Conservation (phyloP, 768 basidiomycete genomes). For the Asterophora parasitica region DNA sequence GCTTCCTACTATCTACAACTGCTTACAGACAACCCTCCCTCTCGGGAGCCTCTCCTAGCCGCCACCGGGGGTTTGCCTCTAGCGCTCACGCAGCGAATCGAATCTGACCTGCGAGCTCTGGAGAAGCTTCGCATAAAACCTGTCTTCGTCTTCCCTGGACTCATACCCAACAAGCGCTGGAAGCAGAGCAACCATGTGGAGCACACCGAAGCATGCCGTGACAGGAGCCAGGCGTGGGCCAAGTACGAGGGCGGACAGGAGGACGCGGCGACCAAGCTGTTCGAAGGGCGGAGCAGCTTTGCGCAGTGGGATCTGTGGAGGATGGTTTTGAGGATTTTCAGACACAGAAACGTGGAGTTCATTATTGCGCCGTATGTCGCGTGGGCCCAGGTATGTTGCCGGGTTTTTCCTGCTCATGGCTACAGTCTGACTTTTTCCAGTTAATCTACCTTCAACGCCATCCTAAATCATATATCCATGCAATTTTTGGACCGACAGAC, state of each 20-base stretch:
- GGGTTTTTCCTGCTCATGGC: background rate
- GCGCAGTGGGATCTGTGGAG: slow-evolving; percentile 93
- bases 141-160: slow-evolving; percentile 95
- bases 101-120: slow-evolving; percentile 84
- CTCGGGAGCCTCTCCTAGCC: slow-evolving; percentile 87
- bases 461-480: slow-evolving; percentile 89
- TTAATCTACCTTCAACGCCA: slow-evolving; percentile 94
- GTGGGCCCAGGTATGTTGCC: slow-evolving; percentile 80
- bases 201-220: slow-evolving; percentile 65
- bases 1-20: slow-evolving; percentile 83
- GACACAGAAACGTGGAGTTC: slow-evolving; percentile 93
- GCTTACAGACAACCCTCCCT: slow-evolving; percentile 68
- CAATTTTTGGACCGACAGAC: slow-evolving; percentile 89
- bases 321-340: slow-evolving; percentile 86
- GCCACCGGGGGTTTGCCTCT: slow-evolving; percentile 95
- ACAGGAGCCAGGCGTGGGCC: slow-evolving; percentile 83
- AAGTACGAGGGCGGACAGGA: slow-evolving; percentile 92
- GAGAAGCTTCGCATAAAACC: slow-evolving; percentile 94
- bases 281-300: slow-evolving; percentile 69
- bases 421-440: slow-evolving; percentile 33
- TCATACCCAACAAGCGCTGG: slow-evolving; percentile 71
- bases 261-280: slow-evolving; percentile 80
- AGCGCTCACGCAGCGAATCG: slow-evolving; percentile 82
- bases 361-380: slow-evolving; percentile 93
- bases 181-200: slow-evolving; percentile 57